phyloP scores from a whole-genome alignment of 768 basidiomycete species.

The Lactarius tabidus region DNA sequence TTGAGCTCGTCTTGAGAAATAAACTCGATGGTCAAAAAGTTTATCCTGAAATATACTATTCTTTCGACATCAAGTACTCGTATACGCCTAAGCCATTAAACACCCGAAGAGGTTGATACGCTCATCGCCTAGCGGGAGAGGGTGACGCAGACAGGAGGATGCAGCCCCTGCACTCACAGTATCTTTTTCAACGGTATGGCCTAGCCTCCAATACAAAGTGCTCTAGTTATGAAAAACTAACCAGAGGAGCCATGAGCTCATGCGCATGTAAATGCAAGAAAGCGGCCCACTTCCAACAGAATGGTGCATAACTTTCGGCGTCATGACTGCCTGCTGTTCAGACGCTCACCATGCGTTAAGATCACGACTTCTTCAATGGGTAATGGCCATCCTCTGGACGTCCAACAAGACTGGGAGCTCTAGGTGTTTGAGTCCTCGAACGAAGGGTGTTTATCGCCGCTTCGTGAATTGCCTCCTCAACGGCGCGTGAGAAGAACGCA shows the following conservation, averaged over 20 bases:
- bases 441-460: background rate
- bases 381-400: background rate
- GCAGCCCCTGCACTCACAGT: background rate
- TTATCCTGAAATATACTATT: background rate
- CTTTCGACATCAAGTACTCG: background rate
- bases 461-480: background rate
- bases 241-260: background rate
- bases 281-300: background rate
- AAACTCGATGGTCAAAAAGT: background rate
- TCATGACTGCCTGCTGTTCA: background rate
- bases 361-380: background rate
- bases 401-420: background rate
- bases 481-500: background rate
- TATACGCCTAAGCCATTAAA: too few relatives aligned
- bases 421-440: background rate
- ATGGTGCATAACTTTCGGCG: background rate
- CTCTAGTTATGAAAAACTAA: background rate
- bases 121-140: background rate
- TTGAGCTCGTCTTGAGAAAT: background rate
- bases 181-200: background rate
- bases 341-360: background rate
- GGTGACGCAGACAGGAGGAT: background rate
- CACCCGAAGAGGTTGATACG: background rate
- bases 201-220: background rate
- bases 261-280: too few relatives aligned